phyloP scores from a whole-genome alignment of 257 asterid species.

The Solanum rostratum region DNA sequence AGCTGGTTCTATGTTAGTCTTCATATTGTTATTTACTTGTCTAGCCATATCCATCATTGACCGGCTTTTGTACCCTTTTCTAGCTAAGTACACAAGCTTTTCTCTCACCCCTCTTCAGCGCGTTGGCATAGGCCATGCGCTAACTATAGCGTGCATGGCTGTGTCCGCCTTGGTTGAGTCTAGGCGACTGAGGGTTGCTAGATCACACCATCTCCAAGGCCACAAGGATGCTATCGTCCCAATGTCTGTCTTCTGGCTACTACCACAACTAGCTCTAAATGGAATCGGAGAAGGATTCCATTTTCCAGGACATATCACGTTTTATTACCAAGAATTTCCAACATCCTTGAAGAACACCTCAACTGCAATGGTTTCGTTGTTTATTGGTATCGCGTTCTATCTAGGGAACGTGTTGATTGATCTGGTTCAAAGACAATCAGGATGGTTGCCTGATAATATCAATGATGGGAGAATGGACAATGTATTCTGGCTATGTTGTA shows the following conservation, averaged over 20 bases:
- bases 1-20: conserved; percentile 52
- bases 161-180: conserved; percentile 29
- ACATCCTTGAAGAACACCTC: conserved; percentile 19
- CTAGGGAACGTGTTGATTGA: conserved; percentile 15
- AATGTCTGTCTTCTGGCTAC: conserved; percentile 34
- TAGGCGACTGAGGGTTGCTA: conserved; percentile 6
- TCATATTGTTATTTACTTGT: conserved; percentile 43
- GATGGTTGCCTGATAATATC: conserved; percentile 62
- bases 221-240: background rate
- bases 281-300: conserved; percentile 31
- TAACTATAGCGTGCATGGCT: conserved; percentile 31
- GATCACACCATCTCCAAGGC: background rate
- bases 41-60: conserved; percentile 34
- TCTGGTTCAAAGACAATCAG: conserved; percentile 22
- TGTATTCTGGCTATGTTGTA: conserved; percentile 52
- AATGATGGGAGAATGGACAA: conserved; percentile 61
- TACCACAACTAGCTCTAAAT: conserved; percentile 27
- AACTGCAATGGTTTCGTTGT: conserved; percentile 15
- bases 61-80: conserved; percentile 27
- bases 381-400: conserved; percentile 17
- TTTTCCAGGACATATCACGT: conserved; percentile 19
- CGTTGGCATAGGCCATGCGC: conserved; percentile 42
- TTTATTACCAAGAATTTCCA: conserved; percentile 28
- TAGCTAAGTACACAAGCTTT: conserved; percentile 18
- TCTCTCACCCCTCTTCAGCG: conserved; percentile 47